Percentiles rank a stretch among this genome's conserved stretches.
Conservation (phyloP, 805 yeast genomes). For the Zygotorulaspora sp. region DNA sequence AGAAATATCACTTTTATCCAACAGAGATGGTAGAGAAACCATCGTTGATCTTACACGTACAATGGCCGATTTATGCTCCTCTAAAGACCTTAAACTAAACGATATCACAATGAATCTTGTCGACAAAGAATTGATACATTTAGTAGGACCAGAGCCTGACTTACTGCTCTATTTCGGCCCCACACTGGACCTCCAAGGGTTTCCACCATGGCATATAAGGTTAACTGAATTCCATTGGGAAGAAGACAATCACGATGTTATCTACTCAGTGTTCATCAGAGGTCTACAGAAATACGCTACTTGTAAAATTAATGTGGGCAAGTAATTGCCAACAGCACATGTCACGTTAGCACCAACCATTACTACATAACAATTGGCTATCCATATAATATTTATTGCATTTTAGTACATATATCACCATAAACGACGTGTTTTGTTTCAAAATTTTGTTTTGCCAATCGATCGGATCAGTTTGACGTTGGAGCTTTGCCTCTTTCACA, state of each 20-base stretch:
- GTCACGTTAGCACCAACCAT: neutral
- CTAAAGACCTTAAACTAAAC: slow-evolving; percentile 52
- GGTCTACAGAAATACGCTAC: slow-evolving; percentile 71
- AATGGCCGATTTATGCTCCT: slow-evolving; percentile 67
- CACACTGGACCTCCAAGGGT: slow-evolving; percentile 83
- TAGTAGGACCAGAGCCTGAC: slow-evolving; percentile 93
- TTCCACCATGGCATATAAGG: slow-evolving; percentile 97
- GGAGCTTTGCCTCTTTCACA: slow-evolving; percentile 2
- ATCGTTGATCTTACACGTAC: slow-evolving; percentile 84
- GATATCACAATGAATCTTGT: slow-evolving; percentile 74
- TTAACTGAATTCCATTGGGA: slow-evolving; percentile 89
- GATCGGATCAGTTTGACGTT: neutral
- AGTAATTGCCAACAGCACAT: slow-evolving; percentile 37
- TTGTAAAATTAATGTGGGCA: slow-evolving; percentile 86
- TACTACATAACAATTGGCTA: slow-evolving; percentile 4
- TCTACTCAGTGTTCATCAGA: slow-evolving; percentile 76
- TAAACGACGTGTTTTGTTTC: neutral
- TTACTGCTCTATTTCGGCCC: slow-evolving; percentile 81
- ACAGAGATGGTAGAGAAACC: slow-evolving; percentile 83
- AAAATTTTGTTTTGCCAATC: neutral
- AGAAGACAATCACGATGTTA: slow-evolving; percentile 74
- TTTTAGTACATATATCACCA: neutral
- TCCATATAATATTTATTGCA: neutral
- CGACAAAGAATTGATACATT: slow-evolving; percentile 64
- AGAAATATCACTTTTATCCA: slow-evolving; percentile 61